A percentile compares a stretch with the other conserved stretches of the same genome.
phyloP scores from a whole-genome alignment of 2,329 filamentous ascomycete genomes.

The Pseudogymnoascus sp. region DNA sequence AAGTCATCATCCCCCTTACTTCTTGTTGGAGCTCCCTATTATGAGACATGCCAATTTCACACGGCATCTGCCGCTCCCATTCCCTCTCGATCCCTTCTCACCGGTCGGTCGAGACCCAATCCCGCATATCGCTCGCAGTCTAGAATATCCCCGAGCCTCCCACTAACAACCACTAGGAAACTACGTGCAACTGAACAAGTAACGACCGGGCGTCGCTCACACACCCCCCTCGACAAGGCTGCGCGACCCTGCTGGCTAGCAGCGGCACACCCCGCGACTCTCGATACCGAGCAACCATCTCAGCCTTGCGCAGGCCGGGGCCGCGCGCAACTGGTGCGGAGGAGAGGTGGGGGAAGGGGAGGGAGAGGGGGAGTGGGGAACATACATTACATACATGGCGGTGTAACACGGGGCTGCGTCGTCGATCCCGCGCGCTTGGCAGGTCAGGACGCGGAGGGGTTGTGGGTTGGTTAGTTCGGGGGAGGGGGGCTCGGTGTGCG shows the following conservation, averaged over 20 bases:
- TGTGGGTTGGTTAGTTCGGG: not conserved
- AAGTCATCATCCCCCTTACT: conserved; percentile 27
- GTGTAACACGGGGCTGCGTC: conserved; percentile 2
- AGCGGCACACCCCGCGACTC: not conserved
- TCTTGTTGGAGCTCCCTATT: not conserved
- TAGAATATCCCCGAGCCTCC: not conserved
- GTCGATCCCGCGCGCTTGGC: not conserved
- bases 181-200: conserved; percentile 36
- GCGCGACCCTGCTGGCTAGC: not conserved
- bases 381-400: not conserved
- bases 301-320: not conserved
- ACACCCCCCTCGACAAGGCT: not conserved
- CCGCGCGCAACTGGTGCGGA: not conserved
- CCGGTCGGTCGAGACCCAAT: not conserved
- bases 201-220: conserved; percentile 8
- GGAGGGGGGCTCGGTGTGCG: not conserved
- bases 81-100: not conserved
- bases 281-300: not conserved
- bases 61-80: not conserved
- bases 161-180: conserved; percentile 28
- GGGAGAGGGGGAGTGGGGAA: not conserved
- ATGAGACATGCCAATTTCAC: not conserved
- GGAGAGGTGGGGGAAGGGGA: not conserved
- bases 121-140: not conserved
- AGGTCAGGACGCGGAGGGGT: not conserved